Percentiles rank a stretch among this genome's conserved stretches.
Evolutionary conservation across 768 basidiomycete genomes (phyloP).

Genomic region (Chlorophyllum brunneum): DNA sequence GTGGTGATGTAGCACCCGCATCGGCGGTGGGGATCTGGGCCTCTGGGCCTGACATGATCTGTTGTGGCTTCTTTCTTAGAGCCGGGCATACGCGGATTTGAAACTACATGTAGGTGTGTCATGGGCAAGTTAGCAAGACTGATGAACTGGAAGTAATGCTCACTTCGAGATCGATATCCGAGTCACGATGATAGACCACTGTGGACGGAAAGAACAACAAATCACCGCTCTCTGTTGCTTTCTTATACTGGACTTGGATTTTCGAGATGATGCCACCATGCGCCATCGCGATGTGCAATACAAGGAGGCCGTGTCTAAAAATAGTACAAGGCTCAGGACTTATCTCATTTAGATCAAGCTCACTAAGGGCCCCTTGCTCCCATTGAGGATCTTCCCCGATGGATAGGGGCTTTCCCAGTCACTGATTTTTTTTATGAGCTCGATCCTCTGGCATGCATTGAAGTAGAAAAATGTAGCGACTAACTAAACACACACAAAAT

Average conservation of each 20-base stretch:
- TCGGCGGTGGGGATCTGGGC: too few species aligned
- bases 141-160: conserved; percentile 12
- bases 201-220: conserved; percentile 78
- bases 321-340: background rate
- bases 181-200: conserved; percentile 42
- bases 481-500: background rate
- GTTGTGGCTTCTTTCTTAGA: conserved; percentile 73
- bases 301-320: background rate
- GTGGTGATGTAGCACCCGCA: too few species aligned
- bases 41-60: too few species aligned
- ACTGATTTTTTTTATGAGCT: too few species aligned
- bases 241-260: conserved; percentile 52
- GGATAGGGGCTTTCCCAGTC: too few species aligned
- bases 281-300: conserved; percentile 21
- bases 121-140: background rate
- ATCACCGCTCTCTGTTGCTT: conserved; percentile 59
- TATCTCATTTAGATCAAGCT: background rate
- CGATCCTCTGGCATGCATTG: background rate
- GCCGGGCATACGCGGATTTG: conserved; percentile 85
- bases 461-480: background rate
- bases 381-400: too few species aligned
- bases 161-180: conserved; percentile 66
- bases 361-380: too few species aligned
- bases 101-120: conserved; percentile 47
- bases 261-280: conserved; percentile 51